phyloP scores from a whole-genome alignment of 164 flowering plant genomes.

The Magnolia sinica region DNA sequence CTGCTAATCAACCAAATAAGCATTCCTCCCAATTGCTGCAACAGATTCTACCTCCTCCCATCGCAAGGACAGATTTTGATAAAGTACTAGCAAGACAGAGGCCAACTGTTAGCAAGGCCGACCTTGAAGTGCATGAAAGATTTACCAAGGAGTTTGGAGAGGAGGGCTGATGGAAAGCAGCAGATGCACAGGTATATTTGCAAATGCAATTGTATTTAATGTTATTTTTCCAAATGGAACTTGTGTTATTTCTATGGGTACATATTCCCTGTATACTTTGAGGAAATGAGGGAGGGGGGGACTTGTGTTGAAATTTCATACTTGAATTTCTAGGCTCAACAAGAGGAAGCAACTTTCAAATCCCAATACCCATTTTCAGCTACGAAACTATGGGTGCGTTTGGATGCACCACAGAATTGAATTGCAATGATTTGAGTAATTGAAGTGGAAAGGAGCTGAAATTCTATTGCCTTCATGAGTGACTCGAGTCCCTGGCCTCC shows the following conservation, averaged over 20 bases:
- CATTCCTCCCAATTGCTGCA: neutral
- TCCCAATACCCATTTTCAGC: too few species aligned
- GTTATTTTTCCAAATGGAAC: neutral
- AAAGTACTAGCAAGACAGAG: constrained; percentile 93
- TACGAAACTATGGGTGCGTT: too few species aligned
- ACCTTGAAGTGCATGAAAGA: constrained; percentile 93
- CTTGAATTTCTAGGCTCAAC: constrained; percentile 7
- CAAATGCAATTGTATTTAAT: neutral
- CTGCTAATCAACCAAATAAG: neutral
- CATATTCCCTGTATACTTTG: neutral
- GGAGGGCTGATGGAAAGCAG: constrained; percentile 61
- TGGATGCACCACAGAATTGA: too few species aligned
- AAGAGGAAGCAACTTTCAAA: neutral
- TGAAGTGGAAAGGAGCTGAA: too few species aligned
- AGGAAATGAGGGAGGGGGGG: neutral
- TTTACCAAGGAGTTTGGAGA: constrained; percentile 96
- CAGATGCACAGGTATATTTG: neutral
- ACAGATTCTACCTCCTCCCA: constrained; percentile 92
- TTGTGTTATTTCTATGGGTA: neutral
- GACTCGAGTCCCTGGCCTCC: too few species aligned
- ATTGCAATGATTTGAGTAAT: too few species aligned
- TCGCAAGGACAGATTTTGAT: constrained; percentile 76
- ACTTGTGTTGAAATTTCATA: neutral
- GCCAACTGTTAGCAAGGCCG: constrained; percentile 94
- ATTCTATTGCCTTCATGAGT: too few species aligned